phyloP scores from a whole-genome alignment of 176 grass and related monocot species.

The Guadua angustifolia region DNA sequence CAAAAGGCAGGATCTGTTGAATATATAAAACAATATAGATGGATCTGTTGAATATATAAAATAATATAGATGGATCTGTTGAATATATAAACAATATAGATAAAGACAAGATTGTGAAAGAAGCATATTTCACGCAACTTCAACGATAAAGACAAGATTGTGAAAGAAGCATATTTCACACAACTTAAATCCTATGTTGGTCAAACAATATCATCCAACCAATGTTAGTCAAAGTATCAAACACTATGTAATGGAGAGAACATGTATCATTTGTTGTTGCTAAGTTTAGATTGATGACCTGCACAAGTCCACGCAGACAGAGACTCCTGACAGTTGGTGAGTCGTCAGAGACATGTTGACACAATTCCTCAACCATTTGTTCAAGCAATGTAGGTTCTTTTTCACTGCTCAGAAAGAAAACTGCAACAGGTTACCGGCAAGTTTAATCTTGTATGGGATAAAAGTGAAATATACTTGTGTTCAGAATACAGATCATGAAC shows the following conservation, averaged over 20 bases:
- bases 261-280: conserved; percentile 31
- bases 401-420: conserved; percentile 68
- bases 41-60: not conserved
- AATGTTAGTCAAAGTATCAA: conserved; percentile 38
- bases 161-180: not conserved
- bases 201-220: conserved; percentile 37
- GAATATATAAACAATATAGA: no score
- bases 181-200: conserved; percentile 26
- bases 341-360: conserved; percentile 96
- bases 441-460: conserved; percentile 31
- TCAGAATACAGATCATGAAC: not conserved
- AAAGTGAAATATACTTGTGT: conserved; percentile 21
- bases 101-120: not conserved
- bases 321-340: conserved; percentile 86
- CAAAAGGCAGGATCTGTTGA: conserved; percentile 22
- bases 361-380: conserved; percentile 85
- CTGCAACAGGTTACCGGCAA: conserved; percentile 26
- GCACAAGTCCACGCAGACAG: conserved; percentile 85
- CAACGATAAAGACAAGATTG: not conserved
- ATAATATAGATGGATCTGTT: conserved; percentile 33
- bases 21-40: conserved; percentile 27
- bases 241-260: conserved; percentile 33
- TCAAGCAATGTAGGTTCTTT: conserved; percentile 72
- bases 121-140: no score
- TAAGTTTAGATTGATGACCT: conserved; percentile 41